Evolutionary conservation across 2,329 filamentous ascomycete species (phyloP).

Genomic region (Phaeophleospora eucalypticola): DNA sequence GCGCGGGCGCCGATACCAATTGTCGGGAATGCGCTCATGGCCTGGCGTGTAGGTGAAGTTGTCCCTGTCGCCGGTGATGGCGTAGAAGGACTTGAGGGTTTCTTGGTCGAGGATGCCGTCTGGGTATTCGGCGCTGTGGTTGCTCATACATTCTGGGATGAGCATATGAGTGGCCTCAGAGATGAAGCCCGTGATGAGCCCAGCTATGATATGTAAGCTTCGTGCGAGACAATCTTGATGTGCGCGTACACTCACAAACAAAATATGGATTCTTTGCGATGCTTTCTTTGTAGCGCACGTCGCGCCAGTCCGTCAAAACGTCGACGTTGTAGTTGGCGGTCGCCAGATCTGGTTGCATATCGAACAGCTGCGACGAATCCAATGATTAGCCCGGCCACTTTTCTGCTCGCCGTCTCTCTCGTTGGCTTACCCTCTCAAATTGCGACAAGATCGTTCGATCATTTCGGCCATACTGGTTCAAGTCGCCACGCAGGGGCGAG

Average conservation of each 20-base stretch:
- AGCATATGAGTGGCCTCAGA: slow-evolving; percentile 31
- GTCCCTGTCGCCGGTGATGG: slow-evolving; percentile 33
- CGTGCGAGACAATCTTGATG: no score
- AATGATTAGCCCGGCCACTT: no score
- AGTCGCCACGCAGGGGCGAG: neutral
- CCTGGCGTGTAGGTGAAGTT: slow-evolving; percentile 31
- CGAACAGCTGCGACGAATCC: no score
- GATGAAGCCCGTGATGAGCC: no score
- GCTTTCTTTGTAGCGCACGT: neutral
- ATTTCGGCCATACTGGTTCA: neutral
- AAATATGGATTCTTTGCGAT: neutral
- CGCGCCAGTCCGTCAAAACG: neutral
- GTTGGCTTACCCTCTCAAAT: neutral
- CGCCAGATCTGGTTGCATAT: no score
- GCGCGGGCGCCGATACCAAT: slow-evolving; percentile 32
- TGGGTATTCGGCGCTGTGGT: slow-evolving; percentile 37
- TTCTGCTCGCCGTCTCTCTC: neutral
- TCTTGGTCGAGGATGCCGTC: slow-evolving; percentile 35
- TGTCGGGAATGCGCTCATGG: slow-evolving; percentile 40
- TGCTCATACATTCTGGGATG: slow-evolving; percentile 38
- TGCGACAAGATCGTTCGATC: neutral
- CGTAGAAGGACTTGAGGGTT: slow-evolving; percentile 38
- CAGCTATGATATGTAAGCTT: no score
- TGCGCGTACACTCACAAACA: neutral
- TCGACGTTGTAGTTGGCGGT: neutral